phyloP scores from a whole-genome alignment of 768 basidiomycete genomes.

The Xerocomellus dryophilus region DNA sequence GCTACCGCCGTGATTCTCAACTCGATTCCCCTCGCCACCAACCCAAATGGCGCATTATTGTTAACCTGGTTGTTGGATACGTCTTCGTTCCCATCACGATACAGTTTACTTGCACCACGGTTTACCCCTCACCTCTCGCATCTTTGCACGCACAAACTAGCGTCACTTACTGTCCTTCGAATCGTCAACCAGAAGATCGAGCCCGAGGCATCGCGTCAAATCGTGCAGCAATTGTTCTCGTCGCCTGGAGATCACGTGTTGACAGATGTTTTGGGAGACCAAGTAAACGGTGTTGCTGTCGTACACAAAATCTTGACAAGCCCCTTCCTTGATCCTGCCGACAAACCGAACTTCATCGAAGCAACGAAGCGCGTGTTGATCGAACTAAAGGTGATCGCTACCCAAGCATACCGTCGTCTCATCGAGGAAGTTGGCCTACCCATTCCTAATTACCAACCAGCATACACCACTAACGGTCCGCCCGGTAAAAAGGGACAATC shows the following conservation, averaged over 20 bases:
- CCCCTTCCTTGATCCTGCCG: constrained; percentile 70
- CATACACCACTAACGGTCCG: constrained; percentile 60
- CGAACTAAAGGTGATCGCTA: constrained; percentile 88
- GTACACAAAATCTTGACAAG: constrained; percentile 91
- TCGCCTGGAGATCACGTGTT: constrained; percentile 87
- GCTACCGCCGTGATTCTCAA: constrained; percentile 94
- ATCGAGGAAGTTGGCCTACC: constrained; percentile 94
- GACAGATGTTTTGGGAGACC: constrained; percentile 91
- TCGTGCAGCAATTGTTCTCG: constrained; percentile 88
- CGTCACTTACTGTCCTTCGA: constrained; percentile 89
- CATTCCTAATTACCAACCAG: constrained; percentile 82
- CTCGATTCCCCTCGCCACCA: constrained; percentile 95
- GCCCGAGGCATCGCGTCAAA: constrained; percentile 78
- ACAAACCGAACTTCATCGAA: constrained; percentile 71
- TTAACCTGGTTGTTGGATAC: constrained; percentile 97
- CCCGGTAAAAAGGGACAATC: constrained; percentile 56
- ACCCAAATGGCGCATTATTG: constrained; percentile 93
- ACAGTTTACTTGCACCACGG: constrained; percentile 89
- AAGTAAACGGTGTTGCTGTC: constrained; percentile 92
- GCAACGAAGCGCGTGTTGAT: constrained; percentile 89
- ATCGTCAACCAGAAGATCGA: constrained; percentile 97
- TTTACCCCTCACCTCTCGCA: constrained; percentile 97
- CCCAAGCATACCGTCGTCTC: constrained; percentile 88
- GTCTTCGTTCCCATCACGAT: constrained; percentile 92
- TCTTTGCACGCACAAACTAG: constrained; percentile 96